Base-by-base conservation (phyloP, 192 early-diverging fungal genomes). In the Paraglomus brasilianum region DNA sequence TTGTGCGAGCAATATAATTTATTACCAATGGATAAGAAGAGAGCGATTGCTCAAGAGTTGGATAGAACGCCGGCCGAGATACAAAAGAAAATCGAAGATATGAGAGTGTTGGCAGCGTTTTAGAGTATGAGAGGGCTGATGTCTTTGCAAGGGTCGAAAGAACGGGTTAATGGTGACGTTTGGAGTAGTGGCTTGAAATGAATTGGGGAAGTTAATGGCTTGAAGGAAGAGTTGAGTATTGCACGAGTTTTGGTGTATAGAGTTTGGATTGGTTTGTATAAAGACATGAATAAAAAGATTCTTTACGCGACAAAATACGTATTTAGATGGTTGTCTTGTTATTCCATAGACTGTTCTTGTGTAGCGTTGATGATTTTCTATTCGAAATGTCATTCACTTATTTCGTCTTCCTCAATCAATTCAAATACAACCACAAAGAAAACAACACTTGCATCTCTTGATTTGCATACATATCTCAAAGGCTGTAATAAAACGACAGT, bases 51-150 rank as follows among this genome's bases (percentile, higher is more conserved):
- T 7, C 93, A 95, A 50, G 89, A 91, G 50, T 77, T 98, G 65
- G 97, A 96, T 76, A 81, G 93, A 52, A 87, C 89, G 14, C 83
- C 89, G 5, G 75, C 79, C 9, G 96, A 98, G 69, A 88, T 99
- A 36, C 79, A 84, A 48, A 96, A 96, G 77, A 97, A 96, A 76
- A 85, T 99, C 62, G 97, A 98, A 62, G 95, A 98, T 72, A 89
- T 96, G 82, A 84, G 91, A 41, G 74, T 82, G 11, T 67, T 78
- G 41, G 72, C 80, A 40, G 80, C 75, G 11, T 82, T 75, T 55
- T 82, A 77, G 30, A 30, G 3, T 30, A 30, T 30, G 30, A 30
- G 30, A 30, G 30, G 1, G 30, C 30, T 30, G 30, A 30, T 30
- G 30, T 30, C 30, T 30, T 30, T 30, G 30, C 30, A 30, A 30